Evolutionary conservation across 768 basidiomycete genomes (phyloP).

Genomic region (Flagelloscypha sp.): DNA sequence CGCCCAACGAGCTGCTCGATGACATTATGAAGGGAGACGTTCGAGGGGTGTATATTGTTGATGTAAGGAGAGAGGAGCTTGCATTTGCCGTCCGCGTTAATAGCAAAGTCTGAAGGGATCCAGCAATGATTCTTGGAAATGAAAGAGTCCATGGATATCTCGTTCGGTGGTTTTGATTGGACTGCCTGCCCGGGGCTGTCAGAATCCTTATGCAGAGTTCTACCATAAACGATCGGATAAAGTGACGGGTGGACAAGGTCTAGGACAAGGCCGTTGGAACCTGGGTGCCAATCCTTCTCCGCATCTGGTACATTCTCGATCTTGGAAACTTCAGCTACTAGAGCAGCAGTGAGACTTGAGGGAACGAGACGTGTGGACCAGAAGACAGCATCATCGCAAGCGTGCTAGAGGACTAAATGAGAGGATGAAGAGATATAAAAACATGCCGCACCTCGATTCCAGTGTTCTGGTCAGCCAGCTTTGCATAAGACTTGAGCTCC

Average conservation of each 20-base stretch:
- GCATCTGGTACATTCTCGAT: conserved; percentile 19
- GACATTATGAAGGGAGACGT: conserved; percentile 10
- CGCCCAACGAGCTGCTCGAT: conserved; percentile 14
- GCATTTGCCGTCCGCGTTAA: conserved; percentile 4
- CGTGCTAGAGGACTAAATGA: conserved; percentile 5
- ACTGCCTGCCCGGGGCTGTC: conserved; percentile 2
- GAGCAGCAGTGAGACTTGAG: conserved; percentile 2
- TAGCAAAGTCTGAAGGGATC: conserved; percentile 14
- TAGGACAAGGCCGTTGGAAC: conserved; percentile 20
- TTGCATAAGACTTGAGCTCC: conserved; percentile 9
- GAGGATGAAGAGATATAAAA: not conserved
- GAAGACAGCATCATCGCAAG: conserved; percentile 12
- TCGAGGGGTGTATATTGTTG: conserved; percentile 17
- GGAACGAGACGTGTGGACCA: conserved; percentile 18
- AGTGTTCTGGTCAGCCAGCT: conserved; percentile 8
- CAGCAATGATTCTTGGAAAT: conserved; percentile 10
- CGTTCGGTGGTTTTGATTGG: not conserved
- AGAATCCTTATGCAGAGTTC: conserved; percentile 8
- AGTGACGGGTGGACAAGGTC: conserved; percentile 25
- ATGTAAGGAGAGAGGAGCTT: conserved; percentile 16
- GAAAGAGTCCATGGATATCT: not conserved
- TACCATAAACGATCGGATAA: conserved; percentile 17
- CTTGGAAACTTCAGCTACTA: conserved; percentile 8
- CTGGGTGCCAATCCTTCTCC: conserved; percentile 24
- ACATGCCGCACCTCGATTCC: conserved; percentile 12